A percentile compares a stretch with the other conserved stretches of the same genome.
Conservation (phyloP, 306 rosid genomes). For the Luffa aegyptiaca region DNA sequence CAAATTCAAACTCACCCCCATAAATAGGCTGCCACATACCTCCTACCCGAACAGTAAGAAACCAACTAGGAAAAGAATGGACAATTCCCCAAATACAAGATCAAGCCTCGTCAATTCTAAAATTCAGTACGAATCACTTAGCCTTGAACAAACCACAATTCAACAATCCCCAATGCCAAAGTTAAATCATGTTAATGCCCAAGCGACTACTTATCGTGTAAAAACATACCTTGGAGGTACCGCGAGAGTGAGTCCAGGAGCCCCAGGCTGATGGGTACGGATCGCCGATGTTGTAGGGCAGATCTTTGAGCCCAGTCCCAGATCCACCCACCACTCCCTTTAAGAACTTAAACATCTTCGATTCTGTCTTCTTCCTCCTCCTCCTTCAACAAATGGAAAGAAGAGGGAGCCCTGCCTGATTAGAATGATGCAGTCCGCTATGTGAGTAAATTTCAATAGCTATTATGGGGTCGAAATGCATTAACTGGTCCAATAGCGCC, state of each 20-base stretch:
- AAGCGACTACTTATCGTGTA: neutral
- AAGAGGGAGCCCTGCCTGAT: conserved; percentile 3
- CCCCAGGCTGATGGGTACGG: conserved; percentile 92
- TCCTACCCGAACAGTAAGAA: neutral
- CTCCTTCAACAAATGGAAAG: conserved; percentile 3
- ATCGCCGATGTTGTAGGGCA: conserved; percentile 82
- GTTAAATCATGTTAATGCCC: neutral
- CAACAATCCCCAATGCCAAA: neutral
- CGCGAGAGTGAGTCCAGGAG: conserved; percentile 89
- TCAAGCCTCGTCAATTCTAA: neutral
- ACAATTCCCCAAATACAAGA: neutral
- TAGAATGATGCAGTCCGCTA: neutral
- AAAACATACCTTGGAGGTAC: conserved; percentile 62
- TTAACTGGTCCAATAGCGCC: neutral
- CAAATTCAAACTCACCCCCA: neutral
- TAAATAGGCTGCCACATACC: neutral
- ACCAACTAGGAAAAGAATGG: neutral
- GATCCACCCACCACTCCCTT: conserved; percentile 98
- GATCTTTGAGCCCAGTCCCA: conserved; percentile 78
- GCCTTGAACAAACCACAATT: neutral
- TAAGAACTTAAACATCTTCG: conserved; percentile 61
- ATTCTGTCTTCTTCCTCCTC: neutral
- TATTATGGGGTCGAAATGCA: neutral
- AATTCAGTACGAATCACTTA: neutral
- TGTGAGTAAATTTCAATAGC: neutral